Percentiles rank a stretch among this genome's conserved stretches.
Conservation (phyloP, 202 grass and related monocot genomes). For the Dendrocalamus latiflorus region DNA sequence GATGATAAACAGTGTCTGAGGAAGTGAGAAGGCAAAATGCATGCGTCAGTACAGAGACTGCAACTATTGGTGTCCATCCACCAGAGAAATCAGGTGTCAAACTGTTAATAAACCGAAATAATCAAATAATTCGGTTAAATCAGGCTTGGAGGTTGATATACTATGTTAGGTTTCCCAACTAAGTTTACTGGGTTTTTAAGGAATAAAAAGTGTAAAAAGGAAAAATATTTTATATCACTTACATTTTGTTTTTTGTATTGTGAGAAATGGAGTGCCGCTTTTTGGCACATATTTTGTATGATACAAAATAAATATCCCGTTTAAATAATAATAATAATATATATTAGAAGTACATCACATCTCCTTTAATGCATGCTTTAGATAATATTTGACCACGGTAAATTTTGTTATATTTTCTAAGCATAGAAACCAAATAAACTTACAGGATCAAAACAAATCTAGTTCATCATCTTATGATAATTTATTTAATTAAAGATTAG, state of each 20-base stretch:
- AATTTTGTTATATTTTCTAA: not conserved
- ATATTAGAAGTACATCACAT: not conserved
- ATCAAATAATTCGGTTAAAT: not conserved
- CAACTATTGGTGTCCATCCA: constrained; percentile 9
- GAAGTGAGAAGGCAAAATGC: constrained; percentile 18
- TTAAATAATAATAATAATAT: not conserved
- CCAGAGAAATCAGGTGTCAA: not conserved
- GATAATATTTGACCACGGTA: not conserved
- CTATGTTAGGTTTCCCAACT: not conserved
- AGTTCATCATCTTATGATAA: not conserved
- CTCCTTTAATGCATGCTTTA: not conserved
- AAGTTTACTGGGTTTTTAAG: not conserved
- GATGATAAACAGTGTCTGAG: constrained; percentile 85
- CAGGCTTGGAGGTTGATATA: not conserved
- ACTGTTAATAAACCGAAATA: not conserved
- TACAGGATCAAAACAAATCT: not conserved
- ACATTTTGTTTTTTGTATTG: not conserved
- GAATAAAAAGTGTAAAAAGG: not conserved
- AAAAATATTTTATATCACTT: not conserved
- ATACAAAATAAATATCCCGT: not conserved
- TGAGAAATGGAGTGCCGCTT: not conserved
- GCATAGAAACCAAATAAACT: not conserved
- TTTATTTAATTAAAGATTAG: not conserved
- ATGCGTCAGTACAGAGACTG: not conserved
- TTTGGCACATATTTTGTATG: not conserved